Percentiles rank a stretch among this genome's conserved stretches.
phyloP scores from a whole-genome alignment of 441 rosid genomes.

The Populus tomentosa region DNA sequence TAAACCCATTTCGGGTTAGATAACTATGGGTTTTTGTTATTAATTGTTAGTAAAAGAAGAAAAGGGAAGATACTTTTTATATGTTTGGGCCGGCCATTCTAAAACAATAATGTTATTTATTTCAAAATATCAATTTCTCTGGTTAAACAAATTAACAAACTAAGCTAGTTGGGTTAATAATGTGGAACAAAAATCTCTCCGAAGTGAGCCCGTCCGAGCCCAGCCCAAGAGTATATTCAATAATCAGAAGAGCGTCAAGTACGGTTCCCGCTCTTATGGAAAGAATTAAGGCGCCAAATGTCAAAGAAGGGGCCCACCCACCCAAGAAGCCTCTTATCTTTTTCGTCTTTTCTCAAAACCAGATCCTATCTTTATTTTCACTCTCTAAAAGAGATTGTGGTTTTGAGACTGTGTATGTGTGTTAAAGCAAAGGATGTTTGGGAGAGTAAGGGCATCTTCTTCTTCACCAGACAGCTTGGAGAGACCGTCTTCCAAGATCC shows the following conservation, averaged over 20 bases:
- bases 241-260: background rate
- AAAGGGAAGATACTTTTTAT: too few relatives aligned
- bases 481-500: conserved; percentile 56
- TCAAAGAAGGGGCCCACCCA: background rate
- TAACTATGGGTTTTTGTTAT: too few relatives aligned
- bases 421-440: conserved; percentile 39
- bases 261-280: background rate
- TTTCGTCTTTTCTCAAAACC: too few relatives aligned
- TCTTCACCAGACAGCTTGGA: conserved; percentile 54
- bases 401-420: too few relatives aligned
- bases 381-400: background rate
- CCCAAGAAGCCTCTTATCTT: background rate
- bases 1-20: too few relatives aligned
- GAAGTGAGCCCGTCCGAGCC: background rate
- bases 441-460: conserved; percentile 67
- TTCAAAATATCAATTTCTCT: too few relatives aligned
- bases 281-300: background rate
- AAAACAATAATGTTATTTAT: too few relatives aligned
- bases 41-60: too few relatives aligned
- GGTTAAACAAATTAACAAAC: too few relatives aligned
- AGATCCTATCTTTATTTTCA: too few relatives aligned
- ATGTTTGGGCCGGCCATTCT: too few relatives aligned
- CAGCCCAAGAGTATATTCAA: background rate
- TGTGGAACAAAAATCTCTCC: background rate
- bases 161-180: too few relatives aligned